These are phyloP conservation scores for Ogataea pini DNA, from an alignment of 805 yeast species.

Conservation along the genomic window DNA sequence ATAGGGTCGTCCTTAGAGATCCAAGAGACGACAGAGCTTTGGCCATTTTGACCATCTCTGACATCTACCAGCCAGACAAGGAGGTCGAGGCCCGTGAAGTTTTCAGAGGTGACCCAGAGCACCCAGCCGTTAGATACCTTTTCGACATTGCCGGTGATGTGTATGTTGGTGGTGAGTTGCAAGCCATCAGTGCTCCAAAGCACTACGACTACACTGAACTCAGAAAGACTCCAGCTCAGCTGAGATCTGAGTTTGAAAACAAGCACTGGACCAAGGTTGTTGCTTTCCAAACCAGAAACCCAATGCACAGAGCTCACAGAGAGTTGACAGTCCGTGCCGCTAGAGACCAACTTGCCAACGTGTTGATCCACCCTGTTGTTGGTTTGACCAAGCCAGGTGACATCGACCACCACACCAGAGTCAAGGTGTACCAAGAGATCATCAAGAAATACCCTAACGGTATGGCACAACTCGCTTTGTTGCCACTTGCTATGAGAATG, in stretches of 20 bases:
- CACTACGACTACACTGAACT: constrained; percentile 89
- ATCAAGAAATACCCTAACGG: constrained; percentile 93
- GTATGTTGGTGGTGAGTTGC: constrained; percentile 85
- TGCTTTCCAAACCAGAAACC: constrained; percentile 97
- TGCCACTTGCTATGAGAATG: constrained; percentile 98
- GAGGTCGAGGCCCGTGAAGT: constrained; percentile 77
- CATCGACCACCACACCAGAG: constrained; percentile 96
- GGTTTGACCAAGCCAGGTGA: constrained; percentile 98
- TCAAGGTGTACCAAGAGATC: constrained; percentile 89
- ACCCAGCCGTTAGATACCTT: constrained; percentile 84
- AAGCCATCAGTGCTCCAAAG: constrained; percentile 79
- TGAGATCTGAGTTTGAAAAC: constrained; percentile 77
- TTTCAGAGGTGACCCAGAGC: constrained; percentile 96
- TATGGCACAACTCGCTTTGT: constrained; percentile 81
- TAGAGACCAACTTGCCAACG: constrained; percentile 82
- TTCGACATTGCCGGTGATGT: constrained; percentile 73
- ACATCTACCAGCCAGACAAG: constrained; percentile 82
- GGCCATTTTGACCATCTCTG: constrained; percentile 79
- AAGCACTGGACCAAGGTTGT: constrained; percentile 88
- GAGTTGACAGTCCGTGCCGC: constrained; percentile 97
- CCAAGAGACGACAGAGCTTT: constrained; percentile 76
- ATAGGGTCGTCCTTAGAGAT: constrained; percentile 73
- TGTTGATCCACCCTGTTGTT: constrained; percentile 94
- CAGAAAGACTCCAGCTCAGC: constrained; percentile 87
- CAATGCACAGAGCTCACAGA: constrained; percentile 98